A percentile compares a stretch with the other conserved stretches of the same genome.
Evolutionary conservation across 768 basidiomycete genomes (phyloP).

Genomic region (Suillus subaureus): DNA sequence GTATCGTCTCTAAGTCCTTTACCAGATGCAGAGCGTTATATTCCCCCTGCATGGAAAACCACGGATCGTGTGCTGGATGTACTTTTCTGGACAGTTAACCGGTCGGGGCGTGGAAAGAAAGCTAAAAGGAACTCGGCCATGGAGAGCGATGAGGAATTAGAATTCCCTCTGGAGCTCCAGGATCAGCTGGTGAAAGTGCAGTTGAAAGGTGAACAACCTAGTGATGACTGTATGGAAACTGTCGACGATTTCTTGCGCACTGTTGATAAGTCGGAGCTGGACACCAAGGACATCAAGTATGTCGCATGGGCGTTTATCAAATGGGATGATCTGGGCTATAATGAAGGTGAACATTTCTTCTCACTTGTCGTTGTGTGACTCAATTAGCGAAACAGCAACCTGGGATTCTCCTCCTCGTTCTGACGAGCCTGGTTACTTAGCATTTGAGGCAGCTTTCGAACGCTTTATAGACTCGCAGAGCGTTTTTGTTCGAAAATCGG

Average conservation of each 20-base stretch:
- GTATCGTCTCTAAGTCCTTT: constrained; percentile 40
- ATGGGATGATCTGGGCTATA: constrained; percentile 93
- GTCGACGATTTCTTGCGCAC: constrained; percentile 55
- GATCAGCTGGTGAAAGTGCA: constrained; percentile 43
- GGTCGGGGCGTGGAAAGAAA: constrained; percentile 22
- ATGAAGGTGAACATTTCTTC: constrained; percentile 59
- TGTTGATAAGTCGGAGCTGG: constrained; percentile 41
- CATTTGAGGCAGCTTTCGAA: constrained; percentile 68
- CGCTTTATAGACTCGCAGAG: constrained; percentile 63
- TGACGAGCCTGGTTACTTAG: constrained; percentile 56
- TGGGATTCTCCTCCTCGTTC: constrained; percentile 87
- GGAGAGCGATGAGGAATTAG: constrained; percentile 31
- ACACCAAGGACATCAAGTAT: constrained; percentile 51
- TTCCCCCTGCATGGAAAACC: constrained; percentile 84
- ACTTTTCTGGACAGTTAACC: constrained; percentile 55
- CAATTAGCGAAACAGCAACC: constrained; percentile 54
- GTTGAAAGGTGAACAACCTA: constrained; percentile 66
- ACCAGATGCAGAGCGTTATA: constrained; percentile 70
- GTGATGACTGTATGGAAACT: constrained; percentile 52
- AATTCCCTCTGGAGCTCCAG: constrained; percentile 18
- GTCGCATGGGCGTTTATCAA: constrained; percentile 88
- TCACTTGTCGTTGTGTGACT: constrained; percentile 12
- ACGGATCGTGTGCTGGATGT: constrained; percentile 92
- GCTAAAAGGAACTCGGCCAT: constrained; percentile 19
- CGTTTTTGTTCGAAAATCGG: constrained; percentile 57